A percentile compares a stretch with the other conserved stretches of the same genome.
These are phyloP conservation scores for Piper betle DNA, from an alignment of 164 flowering plant species.

Conservation along the genomic window DNA sequence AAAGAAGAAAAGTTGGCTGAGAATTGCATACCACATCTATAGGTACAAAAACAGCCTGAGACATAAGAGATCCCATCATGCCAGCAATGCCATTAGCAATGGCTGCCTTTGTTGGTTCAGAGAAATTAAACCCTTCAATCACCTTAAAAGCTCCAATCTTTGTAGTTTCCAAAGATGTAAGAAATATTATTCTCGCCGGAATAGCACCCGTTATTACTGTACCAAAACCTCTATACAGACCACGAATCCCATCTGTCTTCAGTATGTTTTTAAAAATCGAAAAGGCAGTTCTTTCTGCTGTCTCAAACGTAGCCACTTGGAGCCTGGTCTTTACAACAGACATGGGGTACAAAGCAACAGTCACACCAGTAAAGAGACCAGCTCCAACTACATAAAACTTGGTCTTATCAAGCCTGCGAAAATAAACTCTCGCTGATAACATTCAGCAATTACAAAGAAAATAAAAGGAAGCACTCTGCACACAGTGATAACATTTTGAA, in stretches of 20 bases:
- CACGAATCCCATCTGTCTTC: slow-evolving; percentile 76
- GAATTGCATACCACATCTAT: slow-evolving; percentile 73
- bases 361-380: slow-evolving; percentile 87
- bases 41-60: slow-evolving; percentile 92
- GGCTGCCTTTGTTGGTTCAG: slow-evolving; percentile 87
- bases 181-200: slow-evolving; percentile 83
- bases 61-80: slow-evolving; percentile 64
- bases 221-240: slow-evolving; percentile 90
- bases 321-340: slow-evolving; percentile 88
- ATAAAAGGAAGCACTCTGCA: too few species aligned
- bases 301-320: slow-evolving; percentile 76
- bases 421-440: too few species aligned
- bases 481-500: too few species aligned
- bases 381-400: slow-evolving; percentile 92
- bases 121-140: slow-evolving; percentile 56
- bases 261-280: slow-evolving; percentile 57
- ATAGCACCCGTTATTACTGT: slow-evolving; percentile 90
- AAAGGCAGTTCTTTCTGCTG: slow-evolving; percentile 58
- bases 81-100: slow-evolving; percentile 93
- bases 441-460: too few species aligned
- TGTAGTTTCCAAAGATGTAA: slow-evolving; percentile 88
- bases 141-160: slow-evolving; percentile 61
- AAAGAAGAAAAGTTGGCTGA: neutral
- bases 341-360: slow-evolving; percentile 83
- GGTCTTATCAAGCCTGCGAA: slow-evolving; percentile 90